Evolutionary conservation across 2,329 filamentous ascomycete species (phyloP).

Genomic region (Zymoseptoria pseudotritici): DNA sequence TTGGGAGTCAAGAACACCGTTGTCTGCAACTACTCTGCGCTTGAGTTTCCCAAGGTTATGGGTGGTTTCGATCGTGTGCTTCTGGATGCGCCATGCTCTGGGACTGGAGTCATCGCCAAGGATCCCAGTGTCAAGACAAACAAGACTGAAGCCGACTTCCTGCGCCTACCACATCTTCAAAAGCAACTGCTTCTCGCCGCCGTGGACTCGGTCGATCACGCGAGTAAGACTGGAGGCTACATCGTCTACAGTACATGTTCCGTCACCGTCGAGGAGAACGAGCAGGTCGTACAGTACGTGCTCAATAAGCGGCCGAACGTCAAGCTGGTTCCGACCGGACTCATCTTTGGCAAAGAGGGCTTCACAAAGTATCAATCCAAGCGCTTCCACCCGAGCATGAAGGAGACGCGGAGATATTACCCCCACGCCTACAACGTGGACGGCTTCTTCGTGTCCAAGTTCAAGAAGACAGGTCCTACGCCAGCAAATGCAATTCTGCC

Average conservation of each 20-base stretch:
- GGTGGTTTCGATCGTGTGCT: conserved; percentile 93
- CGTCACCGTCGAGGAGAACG: conserved; percentile 89
- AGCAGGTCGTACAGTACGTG: conserved; percentile 88
- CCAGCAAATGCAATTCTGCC: conserved; percentile 50
- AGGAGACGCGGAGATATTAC: conserved; percentile 77
- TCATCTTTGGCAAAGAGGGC: conserved; percentile 85
- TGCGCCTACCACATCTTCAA: conserved; percentile 85
- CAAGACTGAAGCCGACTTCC: conserved; percentile 92
- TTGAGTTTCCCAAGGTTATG: conserved; percentile 88
- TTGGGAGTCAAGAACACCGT: conserved; percentile 89
- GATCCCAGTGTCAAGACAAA: conserved; percentile 96
- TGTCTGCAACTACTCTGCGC: conserved; percentile 90
- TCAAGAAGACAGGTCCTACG: conserved; percentile 83
- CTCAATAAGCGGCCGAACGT: conserved; percentile 88
- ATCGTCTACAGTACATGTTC: conserved; percentile 96
- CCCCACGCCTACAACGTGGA: conserved; percentile 92
- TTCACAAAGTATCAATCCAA: conserved; percentile 90
- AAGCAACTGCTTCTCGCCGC: conserved; percentile 89
- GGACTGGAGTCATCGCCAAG: conserved; percentile 95
- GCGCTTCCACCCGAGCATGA: conserved; percentile 78
- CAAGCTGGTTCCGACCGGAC: conserved; percentile 81
- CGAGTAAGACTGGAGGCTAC: conserved; percentile 87
- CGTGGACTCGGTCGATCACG: conserved; percentile 89
- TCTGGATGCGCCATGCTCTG: conserved; percentile 90
- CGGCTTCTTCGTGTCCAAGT: conserved; percentile 96